These are phyloP conservation scores for Rhododendron williamsianum DNA, from an alignment of 148 eudicot genomes.

Conservation along the genomic window DNA sequence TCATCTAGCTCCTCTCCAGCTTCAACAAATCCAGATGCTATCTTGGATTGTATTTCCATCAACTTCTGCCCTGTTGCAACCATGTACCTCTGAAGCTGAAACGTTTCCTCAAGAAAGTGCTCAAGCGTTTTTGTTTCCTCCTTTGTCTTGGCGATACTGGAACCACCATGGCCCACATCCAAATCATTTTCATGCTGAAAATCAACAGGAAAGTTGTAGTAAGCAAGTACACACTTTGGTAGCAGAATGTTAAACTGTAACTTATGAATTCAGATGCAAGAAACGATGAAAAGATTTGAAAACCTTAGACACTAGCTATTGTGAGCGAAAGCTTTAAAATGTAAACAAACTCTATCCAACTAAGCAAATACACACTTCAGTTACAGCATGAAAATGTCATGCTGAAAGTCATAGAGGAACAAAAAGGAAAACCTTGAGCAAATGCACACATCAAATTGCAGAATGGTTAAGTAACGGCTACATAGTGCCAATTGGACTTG, in stretches of 20 bases:
- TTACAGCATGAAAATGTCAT: background rate
- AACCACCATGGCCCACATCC: slow-evolving; percentile 28
- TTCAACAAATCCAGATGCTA: slow-evolving; percentile 48
- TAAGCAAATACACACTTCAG: background rate
- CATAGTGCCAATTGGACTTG: background rate
- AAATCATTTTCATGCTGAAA: slow-evolving; percentile 56
- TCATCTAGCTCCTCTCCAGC: slow-evolving; percentile 34
- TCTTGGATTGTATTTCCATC: slow-evolving; percentile 69
- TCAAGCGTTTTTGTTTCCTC: slow-evolving; percentile 62
- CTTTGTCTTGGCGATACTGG: slow-evolving; percentile 34
- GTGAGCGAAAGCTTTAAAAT: background rate
- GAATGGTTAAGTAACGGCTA: background rate
- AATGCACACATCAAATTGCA: background rate
- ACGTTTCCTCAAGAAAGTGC: slow-evolving; percentile 82
- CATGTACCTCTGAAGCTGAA: slow-evolving; percentile 77
- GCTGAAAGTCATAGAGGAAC: background rate
- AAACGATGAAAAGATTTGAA: background rate
- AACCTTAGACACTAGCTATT: background rate
- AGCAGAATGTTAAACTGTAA: background rate
- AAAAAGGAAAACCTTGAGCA: background rate
- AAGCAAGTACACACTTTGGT: background rate
- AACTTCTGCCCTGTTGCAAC: slow-evolving; percentile 94
- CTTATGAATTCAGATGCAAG: background rate
- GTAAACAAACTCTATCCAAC: background rate
- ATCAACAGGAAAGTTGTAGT: background rate